phyloP scores from a whole-genome alignment of 805 yeast genomes.

The Scheffersomyces lignosus region DNA sequence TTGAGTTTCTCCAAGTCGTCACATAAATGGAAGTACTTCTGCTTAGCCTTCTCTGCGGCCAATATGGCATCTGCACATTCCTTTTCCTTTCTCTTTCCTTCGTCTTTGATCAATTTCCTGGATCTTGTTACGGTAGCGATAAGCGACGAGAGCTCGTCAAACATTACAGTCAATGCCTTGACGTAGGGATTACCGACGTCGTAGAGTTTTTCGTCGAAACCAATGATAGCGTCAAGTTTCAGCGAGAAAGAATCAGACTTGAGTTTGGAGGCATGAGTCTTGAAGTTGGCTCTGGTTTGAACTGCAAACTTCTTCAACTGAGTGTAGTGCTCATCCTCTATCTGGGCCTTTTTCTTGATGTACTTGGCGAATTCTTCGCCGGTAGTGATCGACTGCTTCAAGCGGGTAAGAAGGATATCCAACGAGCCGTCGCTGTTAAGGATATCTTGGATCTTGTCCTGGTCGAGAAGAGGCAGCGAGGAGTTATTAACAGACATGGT shows the following conservation, averaged over 20 bases:
- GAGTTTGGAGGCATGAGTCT: conserved; percentile 22
- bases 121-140: conserved; percentile 66
- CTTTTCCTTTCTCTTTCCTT: conserved; percentile 77
- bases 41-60: conserved; percentile 86
- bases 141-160: conserved; percentile 76
- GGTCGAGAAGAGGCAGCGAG: conserved; percentile 27
- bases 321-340: conserved; percentile 75
- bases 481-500: no score
- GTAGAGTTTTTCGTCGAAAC: conserved; percentile 71
- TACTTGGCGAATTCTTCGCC: conserved; percentile 84
- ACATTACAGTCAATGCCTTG: conserved; percentile 78
- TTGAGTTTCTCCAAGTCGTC: conserved; percentile 83
- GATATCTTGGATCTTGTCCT: conserved; percentile 50
- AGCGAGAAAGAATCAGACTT: conserved; percentile 65
- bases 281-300: conserved; percentile 33
- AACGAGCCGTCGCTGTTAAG: conserved; percentile 74
- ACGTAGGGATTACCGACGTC: conserved; percentile 76
- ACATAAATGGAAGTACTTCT: conserved; percentile 70
- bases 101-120: conserved; percentile 79
- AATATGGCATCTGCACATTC: conserved; percentile 80
- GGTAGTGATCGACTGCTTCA: conserved; percentile 77
- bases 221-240: conserved; percentile 67
- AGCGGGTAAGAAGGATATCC: conserved; percentile 65
- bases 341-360: conserved; percentile 71
- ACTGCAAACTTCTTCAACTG: conserved; percentile 72